Conservation (phyloP, 208 protist species). For the Leptomonas pyrrhocoris region DNA sequence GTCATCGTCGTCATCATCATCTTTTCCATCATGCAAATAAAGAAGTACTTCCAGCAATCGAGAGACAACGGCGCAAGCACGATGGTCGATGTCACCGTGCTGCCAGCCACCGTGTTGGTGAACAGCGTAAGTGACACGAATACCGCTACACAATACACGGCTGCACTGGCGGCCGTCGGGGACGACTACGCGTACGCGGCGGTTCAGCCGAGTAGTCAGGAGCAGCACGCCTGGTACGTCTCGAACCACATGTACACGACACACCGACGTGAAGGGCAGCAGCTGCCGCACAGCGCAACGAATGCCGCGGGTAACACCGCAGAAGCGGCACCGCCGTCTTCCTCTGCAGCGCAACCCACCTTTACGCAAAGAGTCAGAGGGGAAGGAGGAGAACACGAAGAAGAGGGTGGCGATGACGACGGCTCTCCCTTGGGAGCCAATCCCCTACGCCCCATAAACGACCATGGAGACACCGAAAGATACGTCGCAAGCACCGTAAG, state of each 20-base stretch:
- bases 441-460: too few relatives aligned
- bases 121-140: constrained; percentile 14
- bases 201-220: background rate
- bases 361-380: too few relatives aligned
- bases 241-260: background rate
- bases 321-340: background rate
- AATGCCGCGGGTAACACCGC: background rate
- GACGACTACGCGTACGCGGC: background rate
- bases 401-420: too few relatives aligned
- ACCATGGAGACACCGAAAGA: too few relatives aligned
- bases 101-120: constrained; percentile 13
- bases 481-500: too few relatives aligned
- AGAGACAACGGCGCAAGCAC: background rate
- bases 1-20: background rate
- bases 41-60: background rate
- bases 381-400: too few relatives aligned
- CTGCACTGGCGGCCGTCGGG: background rate
- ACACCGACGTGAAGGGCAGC: background rate
- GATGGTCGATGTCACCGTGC: background rate
- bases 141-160: background rate
- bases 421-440: too few relatives aligned
- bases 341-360: background rate
- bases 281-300: background rate
- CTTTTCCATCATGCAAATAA: background rate
- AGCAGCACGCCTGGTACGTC: constrained; percentile 8